A percentile compares a stretch with the other conserved stretches of the same genome.
Evolutionary conservation across 441 rosid genomes (phyloP).

Genomic region (Pelargonium cotyledonis): DNA sequence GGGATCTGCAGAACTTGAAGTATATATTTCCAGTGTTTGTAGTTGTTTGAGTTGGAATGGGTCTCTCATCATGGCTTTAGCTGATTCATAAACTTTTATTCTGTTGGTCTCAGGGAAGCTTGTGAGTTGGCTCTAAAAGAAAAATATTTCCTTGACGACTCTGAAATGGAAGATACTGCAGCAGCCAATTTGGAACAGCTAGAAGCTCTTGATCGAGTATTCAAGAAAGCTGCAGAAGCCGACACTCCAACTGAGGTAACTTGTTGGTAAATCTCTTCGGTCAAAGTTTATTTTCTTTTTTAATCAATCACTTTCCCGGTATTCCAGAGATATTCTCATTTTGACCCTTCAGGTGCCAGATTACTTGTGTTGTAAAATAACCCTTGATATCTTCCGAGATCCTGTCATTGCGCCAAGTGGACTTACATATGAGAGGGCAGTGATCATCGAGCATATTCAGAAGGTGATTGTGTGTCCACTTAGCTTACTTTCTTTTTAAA

Average conservation of each 20-base stretch:
- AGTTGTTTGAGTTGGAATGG: slow-evolving; percentile 3
- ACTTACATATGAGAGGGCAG: slow-evolving; percentile 76
- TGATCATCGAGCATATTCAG: slow-evolving; percentile 69
- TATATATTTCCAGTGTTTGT: slow-evolving; percentile 46
- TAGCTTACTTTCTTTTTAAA: background rate
- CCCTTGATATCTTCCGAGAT: slow-evolving; percentile 80
- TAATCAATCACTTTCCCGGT: no score
- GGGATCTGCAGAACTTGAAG: slow-evolving; percentile 82
- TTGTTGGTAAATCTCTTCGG: slow-evolving; percentile 1
- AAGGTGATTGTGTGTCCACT: slow-evolving; percentile 37
- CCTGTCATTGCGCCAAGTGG: slow-evolving; percentile 95
- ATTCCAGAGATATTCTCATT: background rate
- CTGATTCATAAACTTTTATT: slow-evolving; percentile 11
- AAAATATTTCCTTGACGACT: slow-evolving; percentile 43
- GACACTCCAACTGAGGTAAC: slow-evolving; percentile 64
- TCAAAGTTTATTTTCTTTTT: no score
- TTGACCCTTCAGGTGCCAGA: slow-evolving; percentile 64
- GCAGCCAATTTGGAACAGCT: slow-evolving; percentile 36
- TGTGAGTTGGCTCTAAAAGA: slow-evolving; percentile 72
- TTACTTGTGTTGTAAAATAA: slow-evolving; percentile 77
- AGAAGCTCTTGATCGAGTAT: slow-evolving; percentile 46
- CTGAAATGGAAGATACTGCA: slow-evolving; percentile 42
- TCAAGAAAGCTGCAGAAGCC: slow-evolving; percentile 57
- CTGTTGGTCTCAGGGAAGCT: slow-evolving; percentile 49
- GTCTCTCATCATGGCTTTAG: background rate